These are phyloP conservation scores for Scenedesmus sp. DNA, from an alignment of 163 green algal genomes.

Conservation along the genomic window DNA sequence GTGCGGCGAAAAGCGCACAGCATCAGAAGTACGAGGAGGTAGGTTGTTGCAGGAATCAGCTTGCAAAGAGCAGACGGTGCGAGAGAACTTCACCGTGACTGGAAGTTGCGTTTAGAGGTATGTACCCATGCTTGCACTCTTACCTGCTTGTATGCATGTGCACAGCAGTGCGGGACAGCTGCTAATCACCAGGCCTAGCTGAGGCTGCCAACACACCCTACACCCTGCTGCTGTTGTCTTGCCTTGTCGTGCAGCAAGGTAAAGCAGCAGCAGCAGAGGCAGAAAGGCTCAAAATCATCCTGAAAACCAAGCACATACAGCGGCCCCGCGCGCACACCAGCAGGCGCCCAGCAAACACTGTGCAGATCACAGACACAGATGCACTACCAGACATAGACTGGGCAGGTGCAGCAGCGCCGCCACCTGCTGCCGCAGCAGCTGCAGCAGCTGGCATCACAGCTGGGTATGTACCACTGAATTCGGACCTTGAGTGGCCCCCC, in stretches of 20 bases:
- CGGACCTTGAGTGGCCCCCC: slow-evolving; percentile 22
- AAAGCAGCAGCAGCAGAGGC: slow-evolving; percentile 66
- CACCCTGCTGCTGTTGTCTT: neutral
- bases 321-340: slow-evolving; percentile 50
- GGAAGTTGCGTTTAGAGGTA: too few species aligned
- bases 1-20: slow-evolving; percentile 49
- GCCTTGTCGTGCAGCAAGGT: neutral
- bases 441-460: slow-evolving; percentile 15
- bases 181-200: too few species aligned
- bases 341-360: slow-evolving; percentile 63
- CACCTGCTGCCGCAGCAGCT: slow-evolving; percentile 27
- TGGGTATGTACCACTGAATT: neutral
- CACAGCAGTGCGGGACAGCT: too few species aligned
- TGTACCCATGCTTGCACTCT: too few species aligned
- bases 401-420: slow-evolving; percentile 37
- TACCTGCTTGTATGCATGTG: too few species aligned
- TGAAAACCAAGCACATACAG: slow-evolving; percentile 43
- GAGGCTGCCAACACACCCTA: too few species aligned
- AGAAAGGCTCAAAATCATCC: slow-evolving; percentile 77
- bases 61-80: too few species aligned
- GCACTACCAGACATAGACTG: slow-evolving; percentile 75
- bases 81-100: too few species aligned
- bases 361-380: slow-evolving; percentile 73
- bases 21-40: slow-evolving; percentile 69
- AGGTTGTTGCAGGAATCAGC: too few species aligned